Base-by-base conservation (phyloP, 495 filamentous ascomycete genomes). In the Astrothelium macrocarpum region DNA sequence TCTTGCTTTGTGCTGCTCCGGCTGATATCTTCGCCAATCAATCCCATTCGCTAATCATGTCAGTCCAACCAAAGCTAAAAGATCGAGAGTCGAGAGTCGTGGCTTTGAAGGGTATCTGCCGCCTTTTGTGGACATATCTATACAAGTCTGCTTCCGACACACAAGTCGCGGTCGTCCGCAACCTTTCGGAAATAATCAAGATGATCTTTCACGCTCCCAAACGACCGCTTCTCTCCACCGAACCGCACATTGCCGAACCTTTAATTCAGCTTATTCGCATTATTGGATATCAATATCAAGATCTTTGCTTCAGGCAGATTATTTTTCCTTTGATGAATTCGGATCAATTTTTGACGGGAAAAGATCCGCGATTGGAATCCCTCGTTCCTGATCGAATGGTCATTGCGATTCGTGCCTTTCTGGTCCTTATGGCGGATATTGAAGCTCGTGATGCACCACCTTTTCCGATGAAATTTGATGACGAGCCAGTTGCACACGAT, bases 351-450 rank as follows among this genome's bases (percentile, higher is more conserved):
- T 49, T 59, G 1, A 81, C 84, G 32, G 86, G 88, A 32, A 87
- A 83, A 71, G 91, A 96, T 32, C 77, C 94, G 63, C 90, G 85
- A 70, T 88, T 95, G 59, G 93, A 97, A 71, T 90, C 94, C 69
- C 85, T 99, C 68, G 94, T 97, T 60, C 94, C 94, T 0, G 94
- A 99, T 71, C 88, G 88, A 71, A 96, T 97, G 79, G 90, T 97
- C 11, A 88, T 99, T 70, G 94, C 92, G 12, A 99, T 99, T 63
- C 83, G 90, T 59, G 87, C 94, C 10, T 99, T 97, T 70, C 79
- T 99, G 7, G 87, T 88, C 12, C 89, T 97, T 49, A 91, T 97
- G 87, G 80, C 88, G 0, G 94, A 99, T 73, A 75, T 97, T n/a
- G 94, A 97, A 75, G 93, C 86, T 61, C 85, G 86, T 31, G 87